phyloP scores from a whole-genome alignment of 345 rosid species.

The Balakata baccata region DNA sequence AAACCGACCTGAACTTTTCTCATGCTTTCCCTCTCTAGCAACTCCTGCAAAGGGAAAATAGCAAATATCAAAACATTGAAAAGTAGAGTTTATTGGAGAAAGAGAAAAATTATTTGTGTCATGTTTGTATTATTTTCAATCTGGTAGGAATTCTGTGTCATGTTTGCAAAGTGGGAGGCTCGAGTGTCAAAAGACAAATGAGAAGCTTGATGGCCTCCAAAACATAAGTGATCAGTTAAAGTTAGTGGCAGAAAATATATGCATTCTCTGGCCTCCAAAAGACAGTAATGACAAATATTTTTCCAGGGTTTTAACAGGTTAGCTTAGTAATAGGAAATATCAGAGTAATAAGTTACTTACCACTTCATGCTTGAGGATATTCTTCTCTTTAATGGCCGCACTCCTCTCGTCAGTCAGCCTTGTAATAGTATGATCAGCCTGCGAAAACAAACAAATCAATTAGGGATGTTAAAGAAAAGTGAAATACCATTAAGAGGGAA shows the following conservation, averaged over 20 bases:
- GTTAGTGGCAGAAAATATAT: too few relatives aligned
- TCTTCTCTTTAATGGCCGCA: constrained; percentile 30
- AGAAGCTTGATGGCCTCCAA: too few relatives aligned
- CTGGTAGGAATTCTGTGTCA: too few relatives aligned
- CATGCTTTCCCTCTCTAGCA: constrained; percentile 21
- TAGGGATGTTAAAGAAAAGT: not conserved
- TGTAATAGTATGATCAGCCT: constrained; percentile 45
- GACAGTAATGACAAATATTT: not conserved
- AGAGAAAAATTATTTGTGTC: not conserved
- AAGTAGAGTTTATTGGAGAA: not conserved
- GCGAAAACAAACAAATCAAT: constrained; percentile 10
- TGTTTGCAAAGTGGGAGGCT: not conserved
- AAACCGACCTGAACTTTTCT: constrained; percentile 41
- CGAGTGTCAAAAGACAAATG: not conserved
- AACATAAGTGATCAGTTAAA: too few relatives aligned
- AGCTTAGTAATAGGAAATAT: not conserved
- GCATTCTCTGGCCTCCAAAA: not conserved
- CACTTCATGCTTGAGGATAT: constrained; percentile 34
- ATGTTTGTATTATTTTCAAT: too few relatives aligned
- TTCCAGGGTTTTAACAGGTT: not conserved
- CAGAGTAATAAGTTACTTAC: constrained; percentile 30
- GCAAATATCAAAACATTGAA: not conserved
- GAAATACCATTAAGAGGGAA: not conserved
- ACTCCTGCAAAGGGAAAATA: constrained; percentile 32
- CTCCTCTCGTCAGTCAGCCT: constrained; percentile 43